Evolutionary conservation across 148 eudicot genomes (phyloP), one percentile per base, ranked within the genome.

Genomic region (Diospyros lotus): DNA sequence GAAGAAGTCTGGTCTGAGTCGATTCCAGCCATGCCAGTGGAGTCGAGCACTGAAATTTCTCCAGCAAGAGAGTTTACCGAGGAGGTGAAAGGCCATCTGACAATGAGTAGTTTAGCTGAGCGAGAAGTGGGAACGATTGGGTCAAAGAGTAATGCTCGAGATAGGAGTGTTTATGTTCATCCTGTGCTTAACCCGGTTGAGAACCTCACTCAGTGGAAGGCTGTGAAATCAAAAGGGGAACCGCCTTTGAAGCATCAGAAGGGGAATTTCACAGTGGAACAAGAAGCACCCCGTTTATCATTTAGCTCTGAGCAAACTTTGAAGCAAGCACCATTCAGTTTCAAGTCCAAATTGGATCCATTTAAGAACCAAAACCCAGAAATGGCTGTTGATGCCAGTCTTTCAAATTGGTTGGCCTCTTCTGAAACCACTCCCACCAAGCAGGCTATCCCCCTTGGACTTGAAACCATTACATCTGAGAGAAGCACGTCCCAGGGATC

Each of bases 151-250:
- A 77, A 82, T 81, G 90, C 83, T 68, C 86, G 93, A 79, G 86
- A 88, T 54, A 82, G 90, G 75, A 81, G 88, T 75, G 84, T 59
- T 69, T 87, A 84, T 86, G 77, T 86, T 64, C 82, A 82, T 69
- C 74, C 97, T 39, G 96, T 93, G 72, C 77, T 93, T 4, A 93
- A 87, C 73, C 94, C 93, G 46, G 91, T 93, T 4, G 94, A 89
- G 81, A 91, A 93, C 58, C 77, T 84, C 39, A 72, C 86, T 77
- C 98, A 90, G 66, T 93, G 95, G 98, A 89, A 89, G 82, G 81
- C 84, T 66, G 81, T 82, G 63, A 93, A 90, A 79, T 80, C 88
- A 7, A 86, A 85, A 77, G 84, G 69, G 65, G 75, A 76, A 46
- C 61, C 71, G 1, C 52, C 69, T 0, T 42, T 75, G 63, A 88